Conservation (phyloP, 179 eudicot species). For the Spinacia oleracea region DNA sequence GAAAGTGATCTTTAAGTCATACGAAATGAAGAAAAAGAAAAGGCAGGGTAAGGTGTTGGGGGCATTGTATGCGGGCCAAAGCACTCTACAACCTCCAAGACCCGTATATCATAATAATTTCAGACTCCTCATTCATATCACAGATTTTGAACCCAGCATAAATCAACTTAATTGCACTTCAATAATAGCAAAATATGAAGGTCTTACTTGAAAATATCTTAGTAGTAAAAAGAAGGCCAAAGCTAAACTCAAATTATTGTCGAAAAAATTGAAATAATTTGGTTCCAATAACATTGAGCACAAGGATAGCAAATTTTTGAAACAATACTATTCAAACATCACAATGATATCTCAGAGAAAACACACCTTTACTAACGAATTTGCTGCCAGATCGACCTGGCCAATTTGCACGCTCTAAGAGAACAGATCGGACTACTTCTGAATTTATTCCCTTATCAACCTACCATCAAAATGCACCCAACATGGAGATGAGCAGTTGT, state of each 20-base stretch:
- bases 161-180: neutral
- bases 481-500: neutral
- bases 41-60: neutral
- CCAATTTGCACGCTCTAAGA: slow-evolving; percentile 73
- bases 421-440: slow-evolving; percentile 89
- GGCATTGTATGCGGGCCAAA: neutral
- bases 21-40: neutral
- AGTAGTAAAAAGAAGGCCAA: neutral
- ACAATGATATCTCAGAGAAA: neutral
- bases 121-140: neutral
- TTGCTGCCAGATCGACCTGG: slow-evolving; percentile 87
- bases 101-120: neutral
- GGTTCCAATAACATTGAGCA: neutral
- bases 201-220: neutral
- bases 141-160: neutral
- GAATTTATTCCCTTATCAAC: slow-evolving; percentile 89
- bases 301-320: neutral
- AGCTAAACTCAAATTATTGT: neutral
- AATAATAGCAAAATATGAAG: neutral
- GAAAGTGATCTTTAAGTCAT: no score
- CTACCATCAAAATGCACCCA: slow-evolving; percentile 45
- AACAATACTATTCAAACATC: neutral
- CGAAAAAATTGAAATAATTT: neutral
- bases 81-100: neutral
- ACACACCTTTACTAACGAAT: slow-evolving; percentile 65